Evolutionary conservation across 2,329 filamentous ascomycete genomes (phyloP), one percentile per base, ranked within the genome.

Genomic region (Verticillium dahliae): DNA sequence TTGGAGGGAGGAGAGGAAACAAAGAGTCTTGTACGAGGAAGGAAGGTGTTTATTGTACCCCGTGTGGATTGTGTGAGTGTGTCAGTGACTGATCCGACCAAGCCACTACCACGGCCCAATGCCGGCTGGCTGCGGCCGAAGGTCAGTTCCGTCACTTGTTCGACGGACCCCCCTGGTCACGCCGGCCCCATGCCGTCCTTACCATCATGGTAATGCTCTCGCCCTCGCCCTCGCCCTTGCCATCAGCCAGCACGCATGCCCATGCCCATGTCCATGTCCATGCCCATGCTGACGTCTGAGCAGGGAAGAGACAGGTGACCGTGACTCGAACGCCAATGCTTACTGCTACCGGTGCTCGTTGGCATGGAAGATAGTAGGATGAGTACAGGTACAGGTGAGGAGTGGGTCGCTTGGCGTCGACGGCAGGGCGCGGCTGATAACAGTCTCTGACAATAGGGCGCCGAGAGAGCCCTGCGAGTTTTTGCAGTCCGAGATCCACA

Each of bases 311-410:
- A 18, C 45, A 52, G 45, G 45, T 52, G 45, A 52, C 45, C 45
- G 63, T 64, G 63, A 64, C 63, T 64, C 63, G 61, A 64, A 37
- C 50, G 55, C 61, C 63, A 61, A 64, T 52, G n/a, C 15, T n/a
- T 31, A 13, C 35, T 10, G 35, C 9, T 10, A 37, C 35, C 13
- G 35, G 35, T 13, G 35, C 7, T 37, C 27, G 27, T 31, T 31
- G 27, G 27, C 27, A 31, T 4, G 27, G 27, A 31, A 31, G 27
- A 31, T 31, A 31, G 5, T 31, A 5, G 4, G 1, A 31, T 31
- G 27, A 5, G 27, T 31, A 31, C 27, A 31, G 35, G 35, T 37
- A 31, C 31, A 18, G 45, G 33, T 22, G 50, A 7, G 31, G 27
- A 14, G 39, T 15, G 13, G 39, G 39, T 41, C 39, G 39, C 14